phyloP scores from a whole-genome alignment of 139 green algal genomes.

The Gonium pectorale region DNA sequence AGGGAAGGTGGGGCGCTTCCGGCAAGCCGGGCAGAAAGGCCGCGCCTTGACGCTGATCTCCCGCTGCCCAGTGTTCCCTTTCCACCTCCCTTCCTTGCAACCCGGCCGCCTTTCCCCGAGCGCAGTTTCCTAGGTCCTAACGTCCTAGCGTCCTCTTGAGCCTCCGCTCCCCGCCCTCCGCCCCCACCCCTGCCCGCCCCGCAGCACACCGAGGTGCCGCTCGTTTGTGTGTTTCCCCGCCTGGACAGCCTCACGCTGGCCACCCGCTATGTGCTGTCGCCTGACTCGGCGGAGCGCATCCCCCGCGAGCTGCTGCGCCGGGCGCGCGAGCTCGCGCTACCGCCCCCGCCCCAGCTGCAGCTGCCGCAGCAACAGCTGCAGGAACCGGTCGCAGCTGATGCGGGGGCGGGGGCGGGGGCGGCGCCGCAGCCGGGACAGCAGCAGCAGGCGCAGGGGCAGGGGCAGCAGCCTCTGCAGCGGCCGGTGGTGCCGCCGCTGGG shows the following conservation, averaged over 20 bases:
- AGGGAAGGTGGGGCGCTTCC: background rate
- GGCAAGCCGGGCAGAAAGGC: background rate
- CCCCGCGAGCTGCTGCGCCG: constrained; percentile 25
- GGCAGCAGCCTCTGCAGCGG: too few relatives aligned
- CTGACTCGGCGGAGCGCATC: constrained; percentile 23
- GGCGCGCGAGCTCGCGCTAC: background rate
- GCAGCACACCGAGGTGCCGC: constrained; percentile 32
- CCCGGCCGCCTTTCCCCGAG: background rate
- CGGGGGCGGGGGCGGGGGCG: background rate
- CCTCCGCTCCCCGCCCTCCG: background rate
- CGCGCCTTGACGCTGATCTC: background rate
- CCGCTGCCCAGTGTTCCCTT: background rate
- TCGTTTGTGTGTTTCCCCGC: constrained; percentile 4
- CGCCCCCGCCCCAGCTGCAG: background rate
- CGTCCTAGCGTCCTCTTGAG: too few relatives aligned
- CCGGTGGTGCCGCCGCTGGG: too few relatives aligned
- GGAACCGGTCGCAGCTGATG: background rate
- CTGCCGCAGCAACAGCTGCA: background rate
- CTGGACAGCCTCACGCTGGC: constrained; percentile 22
- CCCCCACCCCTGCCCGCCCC: background rate
- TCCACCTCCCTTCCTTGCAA: background rate
- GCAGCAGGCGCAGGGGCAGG: too few relatives aligned
- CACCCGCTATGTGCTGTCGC: constrained; percentile 30
- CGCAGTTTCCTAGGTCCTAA: too few relatives aligned
- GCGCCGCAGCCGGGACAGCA: too few relatives aligned